Evolutionary conservation across 2,329 filamentous ascomycete species (phyloP).

Genomic region (Aaosphaeria pasadenensis): DNA sequence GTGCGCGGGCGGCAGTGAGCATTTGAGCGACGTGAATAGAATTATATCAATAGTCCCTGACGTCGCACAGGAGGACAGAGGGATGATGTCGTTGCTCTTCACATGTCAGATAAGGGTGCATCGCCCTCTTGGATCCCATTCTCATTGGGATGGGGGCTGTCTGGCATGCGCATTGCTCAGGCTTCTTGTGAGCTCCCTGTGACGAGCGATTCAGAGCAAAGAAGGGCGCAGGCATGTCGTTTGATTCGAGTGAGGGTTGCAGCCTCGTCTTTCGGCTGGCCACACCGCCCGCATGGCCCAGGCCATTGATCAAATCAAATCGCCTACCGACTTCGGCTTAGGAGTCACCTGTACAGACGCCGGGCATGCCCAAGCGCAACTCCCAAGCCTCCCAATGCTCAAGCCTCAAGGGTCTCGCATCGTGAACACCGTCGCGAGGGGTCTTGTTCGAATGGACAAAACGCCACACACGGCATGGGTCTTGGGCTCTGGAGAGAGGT

Average conservation of each 20-base stretch:
- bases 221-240: constrained; percentile 3
- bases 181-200: constrained; percentile 7
- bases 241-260: constrained; percentile 14
- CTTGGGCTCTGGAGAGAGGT: too few relatives aligned
- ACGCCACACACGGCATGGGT: constrained; percentile 13
- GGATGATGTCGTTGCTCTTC: constrained; percentile 18
- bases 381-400: constrained; percentile 6
- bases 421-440: constrained; percentile 1
- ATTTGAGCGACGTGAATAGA: too few relatives aligned
- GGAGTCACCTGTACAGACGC: constrained; percentile 1
- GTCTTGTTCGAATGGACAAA: background rate
- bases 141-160: background rate
- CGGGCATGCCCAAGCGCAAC: constrained; percentile 3
- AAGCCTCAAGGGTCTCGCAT: constrained; percentile 10
- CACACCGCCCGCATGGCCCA: constrained; percentile 20
- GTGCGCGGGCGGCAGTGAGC: background rate
- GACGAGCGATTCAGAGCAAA: constrained; percentile 10
- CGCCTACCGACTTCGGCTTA: constrained; percentile 25
- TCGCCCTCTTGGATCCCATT: background rate
- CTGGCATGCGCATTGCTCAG: constrained; percentile 14
- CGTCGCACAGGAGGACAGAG: constrained; percentile 9
- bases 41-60: too few relatives aligned
- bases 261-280: constrained; percentile 24
- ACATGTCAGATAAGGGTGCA: constrained; percentile 18
- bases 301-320: constrained; percentile 31